A percentile compares a stretch with the other conserved stretches of the same genome.
These are phyloP conservation scores for Chloropicon primus DNA, from an alignment of 139 green algal genomes.

Conservation along the genomic window DNA sequence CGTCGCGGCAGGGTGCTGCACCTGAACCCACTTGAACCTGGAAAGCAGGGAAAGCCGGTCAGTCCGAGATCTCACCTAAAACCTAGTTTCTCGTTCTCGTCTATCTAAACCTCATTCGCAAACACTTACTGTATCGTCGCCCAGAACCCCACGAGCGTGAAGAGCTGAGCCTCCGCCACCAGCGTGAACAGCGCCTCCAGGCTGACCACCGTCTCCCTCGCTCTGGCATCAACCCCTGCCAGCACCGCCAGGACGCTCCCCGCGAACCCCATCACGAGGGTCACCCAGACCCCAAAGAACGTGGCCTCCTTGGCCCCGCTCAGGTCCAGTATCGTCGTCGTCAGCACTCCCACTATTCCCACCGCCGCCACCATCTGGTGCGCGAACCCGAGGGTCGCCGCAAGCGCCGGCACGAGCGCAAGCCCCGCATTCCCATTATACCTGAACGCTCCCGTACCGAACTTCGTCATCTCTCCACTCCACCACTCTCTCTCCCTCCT, in stretches of 20 bases:
- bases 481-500: neutral
- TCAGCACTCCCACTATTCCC: neutral
- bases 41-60: no score
- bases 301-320: neutral
- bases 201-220: neutral
- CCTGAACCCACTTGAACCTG: conserved; percentile 80
- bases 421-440: neutral
- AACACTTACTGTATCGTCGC: neutral
- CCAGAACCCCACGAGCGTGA: neutral
- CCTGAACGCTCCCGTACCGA: neutral
- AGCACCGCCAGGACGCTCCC: neutral
- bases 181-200: neutral
- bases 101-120: no score
- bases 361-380: neutral
- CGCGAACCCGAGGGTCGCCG: neutral
- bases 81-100: no score
- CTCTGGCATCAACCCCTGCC: neutral
- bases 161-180: neutral
- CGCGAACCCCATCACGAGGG: neutral
- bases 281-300: neutral
- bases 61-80: no score
- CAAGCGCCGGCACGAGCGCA: neutral
- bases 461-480: neutral
- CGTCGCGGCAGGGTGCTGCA: conserved; percentile 64
- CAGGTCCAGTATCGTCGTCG: neutral